A percentile compares a stretch with the other conserved stretches of the same genome.
These are phyloP conservation scores for Insectozyma bohioensis DNA, from an alignment of 1,139 yeast genomes.

Conservation along the genomic window DNA sequence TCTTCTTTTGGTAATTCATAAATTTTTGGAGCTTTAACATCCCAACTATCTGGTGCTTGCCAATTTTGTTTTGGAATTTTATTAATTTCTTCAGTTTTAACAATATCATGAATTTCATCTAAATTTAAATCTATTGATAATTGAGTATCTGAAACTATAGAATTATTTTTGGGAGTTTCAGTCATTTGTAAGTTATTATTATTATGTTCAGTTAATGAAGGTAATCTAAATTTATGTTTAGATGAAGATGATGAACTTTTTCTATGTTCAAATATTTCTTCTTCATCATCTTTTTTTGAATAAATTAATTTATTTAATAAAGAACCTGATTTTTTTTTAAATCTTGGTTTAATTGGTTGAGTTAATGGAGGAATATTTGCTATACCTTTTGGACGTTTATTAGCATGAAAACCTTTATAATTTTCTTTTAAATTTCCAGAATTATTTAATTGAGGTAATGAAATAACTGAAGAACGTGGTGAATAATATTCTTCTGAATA, in stretches of 20 bases:
- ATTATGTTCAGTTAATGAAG: conserved; percentile 34
- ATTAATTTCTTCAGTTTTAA: conserved; percentile 27
- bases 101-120: conserved; percentile 55
- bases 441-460: conserved; percentile 15
- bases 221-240: conserved; percentile 37
- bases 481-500: conserved; percentile 20
- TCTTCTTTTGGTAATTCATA: conserved; percentile 9
- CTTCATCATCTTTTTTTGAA: conserved; percentile 38
- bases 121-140: conserved; percentile 41
- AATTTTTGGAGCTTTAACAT: conserved; percentile 43
- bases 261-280: conserved; percentile 9
- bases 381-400: conserved; percentile 27
- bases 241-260: conserved; percentile 17
- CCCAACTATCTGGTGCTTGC: conserved; percentile 85
- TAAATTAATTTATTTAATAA: conserved; percentile 50
- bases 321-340: conserved; percentile 42
- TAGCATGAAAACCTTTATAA: conserved; percentile 53
- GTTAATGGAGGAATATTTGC: conserved; percentile 47
- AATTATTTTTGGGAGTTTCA: conserved; percentile 8
- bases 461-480: conserved; percentile 24
- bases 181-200: conserved; percentile 13
- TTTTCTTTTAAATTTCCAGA: conserved; percentile 22
- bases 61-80: conserved; percentile 28
- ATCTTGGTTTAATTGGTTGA: conserved; percentile 52
- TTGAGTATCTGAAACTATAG: conserved; percentile 5